A percentile compares a stretch with the other conserved stretches of the same genome.
phyloP scores from a whole-genome alignment of 331 rosid species.

The Dryas integrifolia region DNA sequence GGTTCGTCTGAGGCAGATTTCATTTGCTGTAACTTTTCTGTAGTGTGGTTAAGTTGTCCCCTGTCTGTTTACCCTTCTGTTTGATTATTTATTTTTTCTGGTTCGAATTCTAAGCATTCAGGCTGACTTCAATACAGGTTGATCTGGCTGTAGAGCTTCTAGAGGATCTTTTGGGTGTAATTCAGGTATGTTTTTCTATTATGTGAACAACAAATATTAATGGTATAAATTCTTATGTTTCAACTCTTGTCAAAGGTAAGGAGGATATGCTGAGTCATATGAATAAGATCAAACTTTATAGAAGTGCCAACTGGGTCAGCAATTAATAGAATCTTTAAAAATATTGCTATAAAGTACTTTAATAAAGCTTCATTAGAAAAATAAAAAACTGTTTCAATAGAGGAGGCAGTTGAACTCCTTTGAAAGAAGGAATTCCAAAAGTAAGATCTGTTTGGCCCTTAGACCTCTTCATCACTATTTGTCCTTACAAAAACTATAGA shows the following conservation, averaged over 20 bases:
- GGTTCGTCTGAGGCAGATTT: constrained; percentile 45
- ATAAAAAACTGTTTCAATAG: too few species aligned
- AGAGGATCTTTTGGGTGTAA: constrained; percentile 86
- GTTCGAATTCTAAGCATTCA: constrained; percentile 24
- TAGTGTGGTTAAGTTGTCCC: background rate
- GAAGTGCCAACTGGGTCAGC: background rate
- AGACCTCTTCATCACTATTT: background rate
- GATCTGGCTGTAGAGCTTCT: constrained; percentile 89
- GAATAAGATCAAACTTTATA: background rate
- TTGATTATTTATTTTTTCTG: constrained; percentile 6
- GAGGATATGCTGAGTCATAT: constrained; percentile 1
- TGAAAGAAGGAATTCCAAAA: too few species aligned
- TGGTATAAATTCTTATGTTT: constrained; percentile 3
- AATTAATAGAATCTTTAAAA: background rate
- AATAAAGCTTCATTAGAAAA: too few species aligned
- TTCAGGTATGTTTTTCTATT: constrained; percentile 54
- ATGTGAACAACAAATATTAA: background rate
- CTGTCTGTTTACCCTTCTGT: background rate
- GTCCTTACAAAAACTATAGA: background rate
- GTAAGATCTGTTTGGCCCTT: background rate
- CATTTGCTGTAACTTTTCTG: background rate
- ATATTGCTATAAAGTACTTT: too few species aligned
- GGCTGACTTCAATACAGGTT: constrained; percentile 48
- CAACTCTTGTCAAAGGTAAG: constrained; percentile 16
- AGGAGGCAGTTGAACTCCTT: too few species aligned